These are phyloP conservation scores for Solidago caesia DNA, from an alignment of 129 eudicot genomes.

Conservation along the genomic window DNA sequence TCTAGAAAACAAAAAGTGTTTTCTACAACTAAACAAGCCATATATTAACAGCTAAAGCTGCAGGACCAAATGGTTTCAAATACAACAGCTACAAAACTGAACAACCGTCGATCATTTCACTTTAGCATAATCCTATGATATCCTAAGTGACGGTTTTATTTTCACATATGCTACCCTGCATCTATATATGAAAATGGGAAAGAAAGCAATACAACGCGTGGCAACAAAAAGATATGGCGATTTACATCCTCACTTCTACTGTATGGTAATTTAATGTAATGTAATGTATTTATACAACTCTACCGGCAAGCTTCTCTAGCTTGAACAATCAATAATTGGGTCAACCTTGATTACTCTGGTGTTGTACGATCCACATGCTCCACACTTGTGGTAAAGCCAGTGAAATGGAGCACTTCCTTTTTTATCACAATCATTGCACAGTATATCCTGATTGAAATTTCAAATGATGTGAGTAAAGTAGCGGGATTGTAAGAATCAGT, in stretches of 20 bases:
- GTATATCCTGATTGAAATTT: constrained; percentile 59
- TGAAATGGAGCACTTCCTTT: constrained; percentile 84
- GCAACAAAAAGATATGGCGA: constrained; percentile 33
- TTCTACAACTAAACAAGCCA: too few relatives aligned
- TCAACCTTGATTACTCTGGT: constrained; percentile 90
- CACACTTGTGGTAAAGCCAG: constrained; percentile 94
- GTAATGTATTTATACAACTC: constrained; percentile 31
- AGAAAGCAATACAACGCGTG: constrained; percentile 18
- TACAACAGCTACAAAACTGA: constrained; percentile 19
- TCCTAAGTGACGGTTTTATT: constrained; percentile 21
- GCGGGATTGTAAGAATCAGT: background rate
- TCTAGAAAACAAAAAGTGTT: too few relatives aligned
- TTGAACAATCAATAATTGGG: constrained; percentile 47
- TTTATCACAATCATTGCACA: constrained; percentile 87
- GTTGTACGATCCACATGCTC: constrained; percentile 83
- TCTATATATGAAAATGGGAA: constrained; percentile 10
- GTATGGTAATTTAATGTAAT: background rate
- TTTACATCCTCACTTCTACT: constrained; percentile 33
- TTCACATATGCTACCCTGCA: constrained; percentile 32
- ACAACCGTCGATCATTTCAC: constrained; percentile 7
- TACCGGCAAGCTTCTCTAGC: constrained; percentile 24
- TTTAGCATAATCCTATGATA: constrained; percentile 25
- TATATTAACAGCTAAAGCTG: constrained; percentile 3
- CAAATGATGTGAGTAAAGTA: background rate
- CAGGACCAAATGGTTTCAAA: background rate